Evolutionary conservation across 371 early-diverging fungal genomes (phyloP), one percentile per base, ranked within the genome.

Genomic region (Mortierella sp.): DNA sequence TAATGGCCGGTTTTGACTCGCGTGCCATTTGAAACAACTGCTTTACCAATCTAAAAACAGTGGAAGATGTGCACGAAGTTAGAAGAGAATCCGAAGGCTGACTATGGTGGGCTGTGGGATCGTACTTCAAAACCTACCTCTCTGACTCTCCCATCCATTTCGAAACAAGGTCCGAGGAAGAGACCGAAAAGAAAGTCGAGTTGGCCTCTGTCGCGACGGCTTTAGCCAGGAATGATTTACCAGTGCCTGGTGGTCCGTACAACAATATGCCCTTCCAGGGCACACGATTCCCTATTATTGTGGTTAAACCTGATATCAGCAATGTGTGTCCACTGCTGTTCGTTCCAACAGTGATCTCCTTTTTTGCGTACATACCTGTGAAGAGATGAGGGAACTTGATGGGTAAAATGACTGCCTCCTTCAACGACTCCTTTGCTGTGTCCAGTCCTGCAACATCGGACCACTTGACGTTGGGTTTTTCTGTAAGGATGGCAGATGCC

Each of bases 91-190:
- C 4, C 14, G 4, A 14, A 34, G 7, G 37, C 14, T 7, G 14
- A 14, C 37, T 7, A 34, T n/a, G n/a, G n/a, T n/a, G n/a, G n/a
- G n/a, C n/a, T n/a, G n/a, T n/a, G n/a, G n/a, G n/a, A n/a, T n/a
- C n/a, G n/a, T n/a, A n/a, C n/a, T n/a, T n/a, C n/a, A n/a, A n/a
- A n/a, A 70, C 73, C 51, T 69, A 89, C 90, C 93, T 81, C 83
- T 98, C 98, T 84, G 93, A 90, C 79, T 99, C 98, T 53, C 99
- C 99, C 90, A 98, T 94, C 97, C 97, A 99, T 87, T 97, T 99
- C 50, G 92, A 91, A 32, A 97, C 97, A 49, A 99, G 84, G 82
- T 97, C 97, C 1, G 98, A 95, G 1, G 97, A 96, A 4, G 94
- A 94, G 17, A 99, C 93, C 17, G 96, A 92, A 67, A 97, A 96